A percentile compares a stretch with the other conserved stretches of the same genome.
These are phyloP conservation scores for Xylariaceae sp. DNA, from an alignment of 2,329 filamentous ascomycete genomes.

Conservation along the genomic window DNA sequence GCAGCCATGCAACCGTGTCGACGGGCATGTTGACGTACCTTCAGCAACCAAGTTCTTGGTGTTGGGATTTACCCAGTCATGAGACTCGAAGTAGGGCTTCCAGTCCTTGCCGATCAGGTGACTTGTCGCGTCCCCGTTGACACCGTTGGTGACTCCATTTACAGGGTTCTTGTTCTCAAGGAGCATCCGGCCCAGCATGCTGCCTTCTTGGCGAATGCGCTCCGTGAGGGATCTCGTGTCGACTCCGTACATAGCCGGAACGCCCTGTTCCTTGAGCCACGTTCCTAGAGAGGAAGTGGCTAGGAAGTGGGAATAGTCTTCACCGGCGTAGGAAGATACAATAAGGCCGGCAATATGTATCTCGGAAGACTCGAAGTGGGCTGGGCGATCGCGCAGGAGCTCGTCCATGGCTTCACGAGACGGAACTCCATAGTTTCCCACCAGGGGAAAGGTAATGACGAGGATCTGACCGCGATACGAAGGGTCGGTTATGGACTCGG, in stretches of 20 bases:
- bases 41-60: slow-evolving; percentile 87
- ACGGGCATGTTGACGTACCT: slow-evolving; percentile 78
- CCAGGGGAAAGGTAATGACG: slow-evolving; percentile 90
- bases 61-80: slow-evolving; percentile 92
- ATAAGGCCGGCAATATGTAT: slow-evolving; percentile 94
- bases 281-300: slow-evolving; percentile 83
- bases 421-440: slow-evolving; percentile 97
- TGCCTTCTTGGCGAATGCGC: slow-evolving; percentile 86
- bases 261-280: slow-evolving; percentile 93
- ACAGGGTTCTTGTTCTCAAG: slow-evolving; percentile 55
- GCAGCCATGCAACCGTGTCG: no score
- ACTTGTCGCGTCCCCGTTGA: slow-evolving; percentile 36
- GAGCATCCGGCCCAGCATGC: slow-evolving; percentile 89
- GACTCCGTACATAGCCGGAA: slow-evolving; percentile 91
- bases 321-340: slow-evolving; percentile 84
- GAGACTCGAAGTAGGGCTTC: slow-evolving; percentile 63
- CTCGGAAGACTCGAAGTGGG: slow-evolving; percentile 85
- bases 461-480: slow-evolving; percentile 91
- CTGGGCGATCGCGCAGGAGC: slow-evolving; percentile 77
- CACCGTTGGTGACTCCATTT: slow-evolving; percentile 38
- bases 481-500: slow-evolving; percentile 84
- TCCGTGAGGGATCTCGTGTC: slow-evolving; percentile 93
- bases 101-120: slow-evolving; percentile 36
- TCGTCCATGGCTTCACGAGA: slow-evolving; percentile 79
- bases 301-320: slow-evolving; percentile 92